Evolutionary conservation across 179 eudicot genomes (phyloP).

Genomic region (Beta corolliflora): DNA sequence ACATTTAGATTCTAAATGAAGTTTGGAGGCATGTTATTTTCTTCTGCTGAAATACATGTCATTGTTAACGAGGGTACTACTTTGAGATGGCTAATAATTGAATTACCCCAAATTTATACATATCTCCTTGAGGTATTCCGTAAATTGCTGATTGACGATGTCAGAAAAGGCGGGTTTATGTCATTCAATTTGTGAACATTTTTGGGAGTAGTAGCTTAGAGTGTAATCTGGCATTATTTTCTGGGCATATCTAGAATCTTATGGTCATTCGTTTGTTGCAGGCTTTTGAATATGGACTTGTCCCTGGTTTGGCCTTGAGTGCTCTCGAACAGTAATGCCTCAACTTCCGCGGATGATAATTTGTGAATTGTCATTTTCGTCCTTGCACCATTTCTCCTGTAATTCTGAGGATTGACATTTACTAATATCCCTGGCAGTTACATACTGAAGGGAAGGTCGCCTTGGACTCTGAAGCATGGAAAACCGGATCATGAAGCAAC

Average conservation of each 20-base stretch:
- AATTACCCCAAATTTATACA: not conserved
- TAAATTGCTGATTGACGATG: not conserved
- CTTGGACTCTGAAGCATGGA: conserved; percentile 87
- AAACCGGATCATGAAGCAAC: conserved; percentile 90
- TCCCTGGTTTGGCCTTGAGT: conserved; percentile 81
- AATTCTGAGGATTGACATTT: conserved; percentile 18
- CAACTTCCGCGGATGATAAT: conserved; percentile 2
- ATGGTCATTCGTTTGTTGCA: conserved; percentile 34
- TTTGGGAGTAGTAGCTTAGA: not conserved
- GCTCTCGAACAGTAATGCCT: conserved; percentile 78
- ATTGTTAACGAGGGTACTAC: not conserved
- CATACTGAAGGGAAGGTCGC: conserved; percentile 72
- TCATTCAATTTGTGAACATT: not conserved
- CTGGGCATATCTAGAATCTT: conserved; percentile 2
- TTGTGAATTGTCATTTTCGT: conserved; percentile 1
- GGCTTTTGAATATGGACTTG: conserved; percentile 91
- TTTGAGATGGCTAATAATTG: not conserved
- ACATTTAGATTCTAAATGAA: not conserved
- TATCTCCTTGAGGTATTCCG: not conserved
- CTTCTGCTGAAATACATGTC: not conserved
- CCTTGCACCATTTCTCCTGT: not conserved
- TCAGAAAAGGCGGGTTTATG: not conserved
- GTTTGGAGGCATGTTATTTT: not conserved
- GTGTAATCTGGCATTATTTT: conserved; percentile 1
- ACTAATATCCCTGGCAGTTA: conserved; percentile 50